Base-by-base conservation (phyloP, 805 yeast species). In the baker's yeast (Saccharomyces cerevisiae) region DNA sequence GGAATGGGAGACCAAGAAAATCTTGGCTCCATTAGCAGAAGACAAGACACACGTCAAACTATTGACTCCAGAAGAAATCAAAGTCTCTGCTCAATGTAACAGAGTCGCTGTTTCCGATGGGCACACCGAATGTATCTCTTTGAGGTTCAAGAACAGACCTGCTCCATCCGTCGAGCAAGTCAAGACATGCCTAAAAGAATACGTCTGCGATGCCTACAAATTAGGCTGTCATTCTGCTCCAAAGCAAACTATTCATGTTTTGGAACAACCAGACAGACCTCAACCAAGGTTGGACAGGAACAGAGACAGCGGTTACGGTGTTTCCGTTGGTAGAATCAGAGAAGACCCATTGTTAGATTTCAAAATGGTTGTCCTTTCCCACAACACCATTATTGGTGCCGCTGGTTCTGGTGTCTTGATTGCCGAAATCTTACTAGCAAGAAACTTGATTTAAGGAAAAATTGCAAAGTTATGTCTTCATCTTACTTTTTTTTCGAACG, bases 21-120 rank as follows among this genome's bases (percentile, higher is more conserved):
- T 94, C 60, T 79, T 94, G 65, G 97, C 97, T 59, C 59, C 68
- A 32, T 64, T 84, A 41, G 77, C 82, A 52, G 65, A 63, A 0
- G 78, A 76, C 48, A 83, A 82, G 47, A 68, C 76, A 52, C 81
- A 80, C 24, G 81, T 89, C 60, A 76, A 77, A 14, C 73, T 82
- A 41, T 74, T 87, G 55, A 70, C 82, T 4, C 84, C 82, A 51
- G 83, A 83, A 31, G 89, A 89, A 64, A 75, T 92, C 70, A 84
- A 79, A 66, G 96, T 94, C 46, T 85, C 95, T 57, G 99, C 99
- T 36, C 96, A 94, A 69, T 90, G 99, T 74, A 94, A 89, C 73
- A 83, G 99, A 70, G 96, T 94, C 46, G 90, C 99, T 11, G 99
- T 94, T 57, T 85, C 90, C 56, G 99, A 94, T 70, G 99, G 99